A percentile compares a stretch with the other conserved stretches of the same genome.
These are phyloP conservation scores for Physcomitrium patens DNA, from an alignment of 225 moss, liverwort and hornwort species.

Conservation along the genomic window DNA sequence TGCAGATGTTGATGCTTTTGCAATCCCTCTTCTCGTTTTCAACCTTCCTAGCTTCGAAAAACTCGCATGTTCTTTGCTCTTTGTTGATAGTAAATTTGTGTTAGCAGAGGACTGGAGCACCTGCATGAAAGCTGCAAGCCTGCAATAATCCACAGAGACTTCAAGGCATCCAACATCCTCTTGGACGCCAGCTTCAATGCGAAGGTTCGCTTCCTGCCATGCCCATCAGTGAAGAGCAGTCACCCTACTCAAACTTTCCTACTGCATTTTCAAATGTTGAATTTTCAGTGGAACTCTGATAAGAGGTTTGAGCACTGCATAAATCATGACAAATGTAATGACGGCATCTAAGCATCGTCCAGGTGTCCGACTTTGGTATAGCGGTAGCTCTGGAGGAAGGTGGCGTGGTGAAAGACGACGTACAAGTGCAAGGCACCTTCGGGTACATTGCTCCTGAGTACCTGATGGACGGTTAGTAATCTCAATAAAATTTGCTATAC, in stretches of 20 bases:
- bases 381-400: conserved; percentile 54
- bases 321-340: neutral
- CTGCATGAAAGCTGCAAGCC: conserved; percentile 72
- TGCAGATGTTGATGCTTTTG: neutral
- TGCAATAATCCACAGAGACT: conserved; percentile 69
- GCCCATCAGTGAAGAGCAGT: neutral
- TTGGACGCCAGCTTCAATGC: conserved; percentile 65
- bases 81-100: neutral
- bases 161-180: conserved; percentile 75
- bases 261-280: no score
- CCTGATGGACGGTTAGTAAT: conserved; percentile 58
- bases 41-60: neutral
- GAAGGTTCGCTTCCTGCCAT: conserved; percentile 41
- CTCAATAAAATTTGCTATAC: no score
- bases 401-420: conserved; percentile 40
- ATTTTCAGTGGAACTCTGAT: no score
- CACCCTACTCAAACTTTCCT: neutral
- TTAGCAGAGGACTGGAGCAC: conserved; percentile 66
- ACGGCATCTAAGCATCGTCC: neutral
- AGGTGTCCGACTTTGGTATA: conserved; percentile 81
- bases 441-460: conserved; percentile 87
- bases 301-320: no score
- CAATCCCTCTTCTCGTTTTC: no score
- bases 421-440: conserved; percentile 68
- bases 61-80: neutral